Evolutionary conservation across 306 rosid species (phyloP), one percentile per base, ranked within the genome.

Genomic region (Amphicarpaea edgeworthii): DNA sequence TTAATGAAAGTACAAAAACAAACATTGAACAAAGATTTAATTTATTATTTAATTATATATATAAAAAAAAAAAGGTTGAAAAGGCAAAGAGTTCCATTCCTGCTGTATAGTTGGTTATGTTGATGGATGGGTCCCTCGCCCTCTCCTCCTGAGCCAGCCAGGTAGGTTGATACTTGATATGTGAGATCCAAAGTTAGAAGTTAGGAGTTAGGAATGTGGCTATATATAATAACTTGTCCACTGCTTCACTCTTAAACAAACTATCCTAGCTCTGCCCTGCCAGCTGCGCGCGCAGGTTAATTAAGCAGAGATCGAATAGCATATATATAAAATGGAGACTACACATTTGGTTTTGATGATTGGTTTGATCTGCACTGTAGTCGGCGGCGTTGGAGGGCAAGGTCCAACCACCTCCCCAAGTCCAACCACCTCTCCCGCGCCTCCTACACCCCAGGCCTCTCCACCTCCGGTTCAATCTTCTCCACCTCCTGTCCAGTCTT

Each of bases 311-410:
- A 28, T n/a, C n/a, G n/a, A n/a, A n/a, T n/a, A 24, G 2, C 28
- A 24, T 24, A 24, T 24, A 24, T 1, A 24, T 24, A 3, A 23
- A 20, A 83, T 47, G 60, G 43, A 42, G 0, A 58, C 51, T 21
- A n/a, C n/a, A n/a, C 71, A 30, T n/a, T 68, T 64, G 1, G 8
- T 83, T n/a, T 8, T 86, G 41, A 79, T 72, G 5, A 4, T 84
- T 12, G 87, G 54, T 47, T 83, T 94, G 15, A 77, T 94, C 67
- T 92, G 83, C 85, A 76, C 83, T 80, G 85, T 68, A 3, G 34
- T 81, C 5, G 86, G 90, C 63, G 54, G 71, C 4, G 98, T 85
- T 55, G 82, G 84, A 2, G 98, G 79, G 15, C 98, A 94, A 72
- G 34, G 88, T 47, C 96, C 98, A 0, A 73, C 88, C 19, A 0